Conservation (phyloP, 2,329 filamentous ascomycete species). For the Alternaria ventricosa region DNA sequence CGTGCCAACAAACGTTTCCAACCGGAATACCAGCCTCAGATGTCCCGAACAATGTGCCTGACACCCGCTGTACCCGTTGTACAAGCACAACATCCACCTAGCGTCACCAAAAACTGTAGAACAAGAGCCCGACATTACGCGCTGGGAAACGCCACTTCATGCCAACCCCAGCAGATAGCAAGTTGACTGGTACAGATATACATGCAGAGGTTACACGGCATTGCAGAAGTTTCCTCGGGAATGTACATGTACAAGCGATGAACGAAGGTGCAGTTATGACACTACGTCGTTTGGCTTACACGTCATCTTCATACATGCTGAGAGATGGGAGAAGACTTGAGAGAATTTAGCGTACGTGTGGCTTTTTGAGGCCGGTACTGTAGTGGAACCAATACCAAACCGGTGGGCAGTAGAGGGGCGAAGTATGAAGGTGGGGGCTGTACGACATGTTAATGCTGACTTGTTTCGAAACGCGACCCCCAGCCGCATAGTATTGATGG, state of each 20-base stretch:
- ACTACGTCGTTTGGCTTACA: not conserved
- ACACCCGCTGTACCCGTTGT: slow-evolving; percentile 6
- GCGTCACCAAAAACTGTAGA: not conserved
- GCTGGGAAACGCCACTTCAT: slow-evolving; percentile 9
- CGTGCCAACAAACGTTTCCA: not conserved
- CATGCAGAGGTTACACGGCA: not conserved
- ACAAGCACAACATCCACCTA: slow-evolving; percentile 8
- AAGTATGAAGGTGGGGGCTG: not conserved
- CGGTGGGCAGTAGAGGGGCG: not conserved
- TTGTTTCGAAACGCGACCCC: not conserved
- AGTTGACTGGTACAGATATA: not conserved
- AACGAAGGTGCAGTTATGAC: not conserved
- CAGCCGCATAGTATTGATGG: not conserved
- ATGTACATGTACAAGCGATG: not conserved
- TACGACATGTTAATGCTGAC: not conserved
- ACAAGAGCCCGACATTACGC: not conserved
- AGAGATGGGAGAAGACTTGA: not conserved
- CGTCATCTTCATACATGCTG: not conserved
- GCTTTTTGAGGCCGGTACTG: not conserved
- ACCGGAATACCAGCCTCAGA: not conserved
- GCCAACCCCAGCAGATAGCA: not conserved
- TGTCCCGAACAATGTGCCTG: slow-evolving; percentile 1
- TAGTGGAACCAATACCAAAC: not conserved
- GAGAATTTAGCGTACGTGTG: not conserved
- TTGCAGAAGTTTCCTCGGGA: not conserved